A percentile compares a stretch with the other conserved stretches of the same genome.
phyloP scores from a whole-genome alignment of 2,329 filamentous ascomycete species.

The Thelonectria olida region DNA sequence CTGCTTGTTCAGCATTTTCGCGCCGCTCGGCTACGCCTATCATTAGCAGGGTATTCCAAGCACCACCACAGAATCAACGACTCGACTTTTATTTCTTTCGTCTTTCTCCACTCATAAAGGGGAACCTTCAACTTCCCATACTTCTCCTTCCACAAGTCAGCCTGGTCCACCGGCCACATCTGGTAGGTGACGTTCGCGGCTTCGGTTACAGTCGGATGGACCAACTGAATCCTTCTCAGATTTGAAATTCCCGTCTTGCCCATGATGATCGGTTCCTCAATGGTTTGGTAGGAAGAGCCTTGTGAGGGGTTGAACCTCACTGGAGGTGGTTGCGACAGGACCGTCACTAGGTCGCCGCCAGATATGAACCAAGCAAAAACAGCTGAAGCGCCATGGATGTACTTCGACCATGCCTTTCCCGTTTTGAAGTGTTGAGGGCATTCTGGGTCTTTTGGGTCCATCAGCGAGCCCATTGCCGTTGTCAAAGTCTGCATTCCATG shows the following conservation, averaged over 20 bases:
- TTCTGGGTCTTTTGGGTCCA: background rate
- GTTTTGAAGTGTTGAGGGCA: background rate
- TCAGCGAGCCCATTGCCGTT: slow-evolving; percentile 1
- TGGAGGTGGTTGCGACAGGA: slow-evolving; percentile 6
- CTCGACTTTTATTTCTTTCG: background rate
- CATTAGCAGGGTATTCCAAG: background rate
- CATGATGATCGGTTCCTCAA: slow-evolving; percentile 1
- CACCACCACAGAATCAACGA: background rate
- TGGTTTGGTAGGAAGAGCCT: background rate
- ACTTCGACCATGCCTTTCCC: background rate
- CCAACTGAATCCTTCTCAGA: background rate
- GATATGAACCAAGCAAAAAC: slow-evolving; percentile 11
- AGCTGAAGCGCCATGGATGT: slow-evolving; percentile 10
- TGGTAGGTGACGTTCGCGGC: background rate
- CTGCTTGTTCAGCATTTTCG: no score
- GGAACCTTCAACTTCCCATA: background rate
- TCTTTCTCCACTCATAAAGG: background rate
- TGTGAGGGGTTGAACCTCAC: slow-evolving; percentile 7
- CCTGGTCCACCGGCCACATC: slow-evolving; percentile 5
- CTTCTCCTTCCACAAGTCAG: background rate
- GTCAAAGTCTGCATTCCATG: slow-evolving; percentile 10
- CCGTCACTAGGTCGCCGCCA: background rate
- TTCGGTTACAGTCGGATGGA: background rate
- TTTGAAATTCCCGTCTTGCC: background rate
- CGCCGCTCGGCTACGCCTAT: background rate